phyloP scores from a whole-genome alignment of 2,329 filamentous ascomycete species.

The Raffaelea deltoideospora region DNA sequence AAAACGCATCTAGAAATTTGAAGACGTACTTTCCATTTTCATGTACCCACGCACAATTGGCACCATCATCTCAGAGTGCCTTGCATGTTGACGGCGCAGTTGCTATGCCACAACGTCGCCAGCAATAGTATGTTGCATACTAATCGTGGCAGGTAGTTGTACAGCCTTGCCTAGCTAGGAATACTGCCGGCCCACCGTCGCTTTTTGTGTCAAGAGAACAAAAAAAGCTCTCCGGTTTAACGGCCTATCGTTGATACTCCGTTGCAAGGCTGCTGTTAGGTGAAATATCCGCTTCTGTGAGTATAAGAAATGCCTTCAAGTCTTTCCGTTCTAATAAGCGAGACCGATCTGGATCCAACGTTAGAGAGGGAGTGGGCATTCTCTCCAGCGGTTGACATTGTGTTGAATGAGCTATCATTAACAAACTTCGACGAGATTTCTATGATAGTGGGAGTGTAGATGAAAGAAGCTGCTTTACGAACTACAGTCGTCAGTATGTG shows the following conservation, averaged over 20 bases:
- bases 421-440: not conserved
- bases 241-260: not conserved
- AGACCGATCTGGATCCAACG: not conserved
- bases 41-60: not conserved
- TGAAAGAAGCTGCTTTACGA: not conserved
- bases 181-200: not conserved
- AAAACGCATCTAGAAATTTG: too few relatives aligned
- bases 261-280: not conserved
- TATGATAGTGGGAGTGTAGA: not conserved
- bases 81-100: not conserved
- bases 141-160: not conserved
- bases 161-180: not conserved
- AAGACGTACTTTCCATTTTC: not conserved
- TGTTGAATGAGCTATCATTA: not conserved
- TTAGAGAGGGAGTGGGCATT: too few relatives aligned
- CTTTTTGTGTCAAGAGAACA: not conserved
- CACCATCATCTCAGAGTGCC: not conserved
- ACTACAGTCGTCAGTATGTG: not conserved
- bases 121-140: slow-evolving; percentile 1
- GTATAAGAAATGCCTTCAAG: not conserved
- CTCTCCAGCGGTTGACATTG: not conserved
- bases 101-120: not conserved
- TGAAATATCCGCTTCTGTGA: not conserved
- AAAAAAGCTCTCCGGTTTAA: not conserved
- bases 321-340: not conserved